Evolutionary conservation across 495 filamentous ascomycete genomes (phyloP).

Genomic region (Extremus antarcticus): DNA sequence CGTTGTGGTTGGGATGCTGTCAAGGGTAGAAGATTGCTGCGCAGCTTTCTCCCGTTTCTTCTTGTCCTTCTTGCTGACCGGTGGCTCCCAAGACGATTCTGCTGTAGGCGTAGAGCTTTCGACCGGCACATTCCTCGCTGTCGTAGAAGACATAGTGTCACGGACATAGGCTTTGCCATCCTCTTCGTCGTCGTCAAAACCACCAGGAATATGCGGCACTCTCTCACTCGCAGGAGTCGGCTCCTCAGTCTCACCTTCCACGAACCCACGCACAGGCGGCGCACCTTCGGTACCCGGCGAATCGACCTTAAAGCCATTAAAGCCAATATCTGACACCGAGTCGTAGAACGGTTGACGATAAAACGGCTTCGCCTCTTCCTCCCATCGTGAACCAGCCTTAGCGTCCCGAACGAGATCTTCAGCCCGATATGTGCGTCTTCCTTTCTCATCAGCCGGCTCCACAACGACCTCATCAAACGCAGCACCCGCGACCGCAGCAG

Average conservation of each 20-base stretch:
- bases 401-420: no score
- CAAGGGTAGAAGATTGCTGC: background rate
- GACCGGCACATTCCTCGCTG: background rate
- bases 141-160: background rate
- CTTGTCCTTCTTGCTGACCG: slow-evolving; percentile 20
- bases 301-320: slow-evolving; percentile 1
- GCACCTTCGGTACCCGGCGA: slow-evolving; percentile 14
- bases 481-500: background rate
- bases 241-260: slow-evolving; percentile 21
- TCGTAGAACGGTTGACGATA: slow-evolving; percentile 22
- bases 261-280: slow-evolving; percentile 16
- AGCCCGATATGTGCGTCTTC: slow-evolving; percentile 1
- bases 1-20: background rate
- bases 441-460: slow-evolving; percentile 4
- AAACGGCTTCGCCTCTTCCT: background rate
- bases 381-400: slow-evolving; percentile 12
- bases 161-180: no score
- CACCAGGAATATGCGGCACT: slow-evolving; percentile 21
- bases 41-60: slow-evolving; percentile 17
- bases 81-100: slow-evolving; percentile 9
- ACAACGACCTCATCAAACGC: slow-evolving; percentile 14
- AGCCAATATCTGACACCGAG: slow-evolving; percentile 21
- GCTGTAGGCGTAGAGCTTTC: background rate
- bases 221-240: slow-evolving; percentile 10
- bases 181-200: slow-evolving; percentile 22